A percentile compares a stretch with the other conserved stretches of the same genome.
Evolutionary conservation across 2,329 filamentous ascomycete species (phyloP).

Genomic region (Dichotomopilus funicola): DNA sequence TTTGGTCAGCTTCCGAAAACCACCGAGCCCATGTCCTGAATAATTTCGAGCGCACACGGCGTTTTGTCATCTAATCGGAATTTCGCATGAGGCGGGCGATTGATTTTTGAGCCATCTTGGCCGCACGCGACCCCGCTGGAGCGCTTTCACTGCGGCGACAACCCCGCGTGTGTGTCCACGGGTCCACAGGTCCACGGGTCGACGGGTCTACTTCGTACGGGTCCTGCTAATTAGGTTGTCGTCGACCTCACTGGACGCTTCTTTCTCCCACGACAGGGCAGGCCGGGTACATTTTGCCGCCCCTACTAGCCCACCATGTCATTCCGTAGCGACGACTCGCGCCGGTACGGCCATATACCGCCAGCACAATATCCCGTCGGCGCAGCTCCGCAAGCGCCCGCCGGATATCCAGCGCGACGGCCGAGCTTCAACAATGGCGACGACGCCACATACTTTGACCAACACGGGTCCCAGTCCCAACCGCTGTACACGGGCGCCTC

Average conservation of each 20-base stretch:
- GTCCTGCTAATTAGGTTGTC: too few relatives aligned
- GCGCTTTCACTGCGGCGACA: background rate
- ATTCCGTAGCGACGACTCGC: slow-evolving; percentile 55
- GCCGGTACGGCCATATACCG: slow-evolving; percentile 60
- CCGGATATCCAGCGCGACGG: slow-evolving; percentile 42
- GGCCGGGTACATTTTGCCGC: background rate
- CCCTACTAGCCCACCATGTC: slow-evolving; percentile 42
- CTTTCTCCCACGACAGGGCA: background rate
- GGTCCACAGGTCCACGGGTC: too few relatives aligned
- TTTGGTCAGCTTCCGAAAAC: background rate
- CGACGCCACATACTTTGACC: slow-evolving; percentile 52
- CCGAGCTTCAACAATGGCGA: slow-evolving; percentile 74
- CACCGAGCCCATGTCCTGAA: slow-evolving; percentile 8
- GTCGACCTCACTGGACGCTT: too few relatives aligned
- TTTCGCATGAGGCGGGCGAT: slow-evolving; percentile 5
- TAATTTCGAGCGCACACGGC: background rate
- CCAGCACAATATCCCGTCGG: slow-evolving; percentile 57
- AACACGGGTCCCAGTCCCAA: slow-evolving; percentile 27
- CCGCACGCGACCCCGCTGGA: slow-evolving; percentile 1
- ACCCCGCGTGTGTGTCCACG: background rate
- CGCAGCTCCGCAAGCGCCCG: slow-evolving; percentile 29
- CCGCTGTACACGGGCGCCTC: slow-evolving; percentile 27
- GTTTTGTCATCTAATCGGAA: background rate
- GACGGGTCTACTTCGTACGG: too few relatives aligned
- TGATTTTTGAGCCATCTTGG: slow-evolving; percentile 1